Base-by-base conservation (phyloP, 768 basidiomycete species). In the Pleurotus ostreatus region DNA sequence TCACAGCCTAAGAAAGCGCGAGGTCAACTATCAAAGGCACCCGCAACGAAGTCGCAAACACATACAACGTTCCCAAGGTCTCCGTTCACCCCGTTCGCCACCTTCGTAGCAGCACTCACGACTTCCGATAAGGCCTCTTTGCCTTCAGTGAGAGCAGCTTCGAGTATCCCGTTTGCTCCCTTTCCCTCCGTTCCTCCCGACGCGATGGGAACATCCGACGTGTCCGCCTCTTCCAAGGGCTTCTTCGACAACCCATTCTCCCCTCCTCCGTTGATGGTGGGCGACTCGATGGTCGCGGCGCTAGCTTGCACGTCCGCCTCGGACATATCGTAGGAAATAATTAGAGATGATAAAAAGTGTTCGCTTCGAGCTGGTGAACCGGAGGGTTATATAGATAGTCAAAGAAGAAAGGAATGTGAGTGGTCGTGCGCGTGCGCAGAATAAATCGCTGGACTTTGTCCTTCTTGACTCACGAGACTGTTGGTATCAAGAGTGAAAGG, bases 401-500 rank as follows among this genome's bases (percentile, higher is more conserved):
- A 16, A 23, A 25, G 43, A 38, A 38, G 25, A 45, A 55, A 45
- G 30, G 54, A 55, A 55, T 55, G 54, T 55, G 54, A 46, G 43
- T 45, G 45, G n/a, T 8, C n/a, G 39, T 39, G 51, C 16, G 51
- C 39, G 39, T 30, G 39, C 51, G 39, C n/a, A 22, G 18, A 53
- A 41, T 49, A 49, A n/a, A 23, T 49, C 20, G 22, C 18, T 37
- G 39, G 39, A 23, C 37, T 53, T 40, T 39, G 51, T 39, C 51
- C 26, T 53, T 41, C 51, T 23, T 53, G 51, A 53, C 51, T 44
- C 41, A 44, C 41, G 41, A 34, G 41, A 44, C 41, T 16, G 51
- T 53, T 53, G 51, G 37, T 52, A 25, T 52, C 51, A 52, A 53
- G 51, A 53, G 51, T 53, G 37, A 41, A 53, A 38, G 39, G 16